Evolutionary conservation across 1,284 basidiomycete species (phyloP).

Genomic region (Pascua sp.): DNA sequence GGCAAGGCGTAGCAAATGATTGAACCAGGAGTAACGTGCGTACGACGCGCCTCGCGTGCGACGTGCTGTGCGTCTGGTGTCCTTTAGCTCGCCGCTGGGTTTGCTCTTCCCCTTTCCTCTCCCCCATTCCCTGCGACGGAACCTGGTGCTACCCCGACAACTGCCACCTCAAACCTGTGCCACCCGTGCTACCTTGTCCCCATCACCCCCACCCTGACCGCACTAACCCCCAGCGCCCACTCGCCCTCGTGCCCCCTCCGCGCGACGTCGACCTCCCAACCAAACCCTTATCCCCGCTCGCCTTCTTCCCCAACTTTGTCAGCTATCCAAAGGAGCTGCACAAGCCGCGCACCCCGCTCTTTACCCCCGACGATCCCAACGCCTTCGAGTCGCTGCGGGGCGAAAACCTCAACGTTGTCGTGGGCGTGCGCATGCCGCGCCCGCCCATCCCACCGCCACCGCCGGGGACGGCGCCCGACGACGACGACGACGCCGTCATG

Average conservation of each 20-base stretch:
- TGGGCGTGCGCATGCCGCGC: conserved; percentile 40
- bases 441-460: neutral
- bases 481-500: conserved; percentile 19
- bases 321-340: conserved; percentile 37
- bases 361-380: conserved; percentile 12
- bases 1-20: no score
- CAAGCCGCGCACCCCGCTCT: conserved; percentile 27
- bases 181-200: neutral
- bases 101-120: no score
- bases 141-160: no score
- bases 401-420: conserved; percentile 33
- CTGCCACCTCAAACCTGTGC: no score
- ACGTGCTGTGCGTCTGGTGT: no score
- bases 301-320: conserved; percentile 44
- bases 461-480: neutral
- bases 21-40: no score
- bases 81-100: no score
- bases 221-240: conserved; percentile 9
- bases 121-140: no score
- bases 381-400: conserved; percentile 28
- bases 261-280: conserved; percentile 18
- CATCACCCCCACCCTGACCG: neutral
- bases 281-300: conserved; percentile 24
- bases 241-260: conserved; percentile 11
- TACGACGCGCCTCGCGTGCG: no score